Base-by-base conservation (phyloP, 2,329 filamentous ascomycete genomes). In the Apiospora hydei region DNA sequence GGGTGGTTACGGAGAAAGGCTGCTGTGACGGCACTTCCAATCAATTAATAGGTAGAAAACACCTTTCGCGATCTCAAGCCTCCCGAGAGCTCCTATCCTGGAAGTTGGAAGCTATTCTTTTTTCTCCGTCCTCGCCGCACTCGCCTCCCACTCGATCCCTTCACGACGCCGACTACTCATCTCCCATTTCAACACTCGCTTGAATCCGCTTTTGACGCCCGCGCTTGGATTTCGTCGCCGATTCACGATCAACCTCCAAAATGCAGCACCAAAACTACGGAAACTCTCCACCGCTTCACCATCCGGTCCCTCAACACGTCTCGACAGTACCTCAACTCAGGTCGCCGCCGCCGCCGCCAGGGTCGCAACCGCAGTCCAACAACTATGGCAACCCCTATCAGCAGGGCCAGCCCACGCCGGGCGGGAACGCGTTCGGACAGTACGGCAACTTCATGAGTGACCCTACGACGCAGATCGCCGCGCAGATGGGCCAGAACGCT, bases 361-460 rank as follows among this genome's bases (percentile, higher is more conserved):
- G 91, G 49, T 88, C 88, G 72, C 91, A 91, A 76, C 91, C 91
- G 72, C 92, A 93, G 79, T 88, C 90, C 47, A 89, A 91, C 77
- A 88, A 88, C 76, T 88, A 92, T 84, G 90, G 92, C 69, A 95
- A 94, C 79, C 91, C 92, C 46, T 94, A 94, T 75, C 93, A 94
- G 79, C 89, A 91, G 74, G 90, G 90, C 80, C 81, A 78, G 69
- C 80, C 71, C 8, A 47, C 47, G 34, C 68, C 68, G 26, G 51
- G 51, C 10, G 78, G 85, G 72, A 90, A 89, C 78, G 84, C 88
- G 73, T 92, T 92, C 80, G 90, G 90, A 74, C 90, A 91, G 72
- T 98, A 98, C 78, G 94, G 94, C 4, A 93, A 94, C 81, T 98
- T 99, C 84, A 97, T 99, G 85, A 97, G 93, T 81, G 96, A 99